phyloP scores from a whole-genome alignment of 257 asterid species.

The Phtheirospermum japonicum region DNA sequence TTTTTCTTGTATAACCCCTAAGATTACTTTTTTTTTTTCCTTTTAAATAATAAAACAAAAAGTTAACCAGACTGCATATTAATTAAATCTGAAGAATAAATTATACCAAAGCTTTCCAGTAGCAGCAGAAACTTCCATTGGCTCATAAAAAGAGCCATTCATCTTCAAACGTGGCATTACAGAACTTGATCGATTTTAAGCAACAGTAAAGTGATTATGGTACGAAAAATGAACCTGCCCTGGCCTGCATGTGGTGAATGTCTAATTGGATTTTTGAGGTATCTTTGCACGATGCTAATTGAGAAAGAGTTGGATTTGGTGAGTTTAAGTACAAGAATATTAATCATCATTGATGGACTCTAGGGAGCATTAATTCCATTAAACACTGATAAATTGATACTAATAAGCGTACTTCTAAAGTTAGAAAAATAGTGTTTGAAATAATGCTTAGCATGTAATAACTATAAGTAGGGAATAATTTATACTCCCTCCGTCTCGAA shows the following conservation, averaged over 20 bases:
- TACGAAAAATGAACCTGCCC: slow-evolving; percentile 18
- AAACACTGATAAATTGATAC: neutral
- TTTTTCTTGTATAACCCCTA: no score
- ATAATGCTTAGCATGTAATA: no score
- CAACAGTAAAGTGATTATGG: slow-evolving; percentile 9
- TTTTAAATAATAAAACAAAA: no score
- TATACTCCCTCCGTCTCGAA: no score
- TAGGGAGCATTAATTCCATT: slow-evolving; percentile 26
- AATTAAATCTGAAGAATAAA: slow-evolving; percentile 6
- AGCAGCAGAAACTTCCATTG: neutral
- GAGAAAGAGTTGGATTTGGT: neutral
- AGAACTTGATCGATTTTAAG: slow-evolving; percentile 13
- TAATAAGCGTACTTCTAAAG: slow-evolving; percentile 2
- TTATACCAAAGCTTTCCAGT: slow-evolving; percentile 1
- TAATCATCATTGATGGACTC: slow-evolving; percentile 21
- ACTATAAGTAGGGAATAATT: no score
- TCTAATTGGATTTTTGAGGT: slow-evolving; percentile 37
- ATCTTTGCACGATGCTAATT: slow-evolving; percentile 38
- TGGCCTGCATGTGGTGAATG: slow-evolving; percentile 38
- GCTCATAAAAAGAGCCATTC: slow-evolving; percentile 2
- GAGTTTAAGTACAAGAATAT: slow-evolving; percentile 11
- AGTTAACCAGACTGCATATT: neutral
- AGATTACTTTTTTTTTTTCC: no score
- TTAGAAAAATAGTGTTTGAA: no score
- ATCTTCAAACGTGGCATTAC: slow-evolving; percentile 25